A percentile compares a stretch with the other conserved stretches of the same genome.
Conservation (phyloP, 805 yeast species). For the Huiozyma sinensis region DNA sequence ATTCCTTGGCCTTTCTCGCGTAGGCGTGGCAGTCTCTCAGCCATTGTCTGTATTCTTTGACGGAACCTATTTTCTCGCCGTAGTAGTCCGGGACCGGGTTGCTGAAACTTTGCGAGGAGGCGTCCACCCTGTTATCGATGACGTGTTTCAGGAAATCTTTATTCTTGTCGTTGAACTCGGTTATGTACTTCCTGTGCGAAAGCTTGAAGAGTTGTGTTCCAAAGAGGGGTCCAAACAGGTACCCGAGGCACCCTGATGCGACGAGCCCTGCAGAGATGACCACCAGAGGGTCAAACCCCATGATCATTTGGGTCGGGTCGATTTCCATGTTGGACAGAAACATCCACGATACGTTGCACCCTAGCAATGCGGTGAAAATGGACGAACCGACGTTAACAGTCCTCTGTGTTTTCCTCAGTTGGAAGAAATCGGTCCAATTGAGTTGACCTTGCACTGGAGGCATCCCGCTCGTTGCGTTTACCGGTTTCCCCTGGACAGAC, state of each 20-base stretch:
- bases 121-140: slow-evolving; percentile 77
- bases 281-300: slow-evolving; percentile 85
- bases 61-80: slow-evolving; percentile 87
- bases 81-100: slow-evolving; percentile 98
- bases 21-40: slow-evolving; percentile 88
- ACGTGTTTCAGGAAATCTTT: slow-evolving; percentile 65
- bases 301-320: slow-evolving; percentile 74
- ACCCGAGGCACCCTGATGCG: slow-evolving; percentile 67
- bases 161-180: slow-evolving; percentile 50
- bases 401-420: slow-evolving; percentile 66
- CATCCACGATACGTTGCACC: slow-evolving; percentile 60
- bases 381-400: slow-evolving; percentile 59
- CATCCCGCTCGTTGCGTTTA: too few species aligned
- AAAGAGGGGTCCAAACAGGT: slow-evolving; percentile 67
- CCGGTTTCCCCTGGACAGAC: too few species aligned
- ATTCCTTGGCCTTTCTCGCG: slow-evolving; percentile 69
- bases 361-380: slow-evolving; percentile 51
- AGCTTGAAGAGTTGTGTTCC: slow-evolving; percentile 63
- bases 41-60: slow-evolving; percentile 89
- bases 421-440: slow-evolving; percentile 74
- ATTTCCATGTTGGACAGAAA: slow-evolving; percentile 72
- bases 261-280: slow-evolving; percentile 67
- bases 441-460: slow-evolving; percentile 16
- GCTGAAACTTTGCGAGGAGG: slow-evolving; percentile 76
- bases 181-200: slow-evolving; percentile 37